Evolutionary conservation across 2,329 filamentous ascomycete species (phyloP), one percentile per base, ranked within the genome.

Genomic region (Clarireedia hainanense): DNA sequence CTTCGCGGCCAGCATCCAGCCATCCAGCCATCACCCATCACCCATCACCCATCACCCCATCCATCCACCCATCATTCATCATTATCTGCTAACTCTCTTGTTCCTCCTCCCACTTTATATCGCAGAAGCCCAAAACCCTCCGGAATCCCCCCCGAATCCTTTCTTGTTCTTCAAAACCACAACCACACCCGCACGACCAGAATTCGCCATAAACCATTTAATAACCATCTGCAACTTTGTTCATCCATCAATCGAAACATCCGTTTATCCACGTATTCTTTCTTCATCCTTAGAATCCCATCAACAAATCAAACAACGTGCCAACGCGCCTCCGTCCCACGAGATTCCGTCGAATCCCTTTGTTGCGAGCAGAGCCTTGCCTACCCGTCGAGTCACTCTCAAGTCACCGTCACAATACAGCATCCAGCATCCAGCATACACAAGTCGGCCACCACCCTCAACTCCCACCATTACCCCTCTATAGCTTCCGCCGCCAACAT

Each of bases 341-440:
- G 40, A 52, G 34, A 47, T 47, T 17, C 39, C 9, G 37, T 42
- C 37, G 45, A 51, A 43, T 51, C 23, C 50, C 50, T 52, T 52
- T 52, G 50, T 52, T 52, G 42, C 15, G 34, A 40, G 47, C 42
- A 52, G 34, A 47, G 42, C 50, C 50, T 52, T 52, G 39, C 50
- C 7, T 30, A 30, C 27, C 27, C 50, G 10, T 39, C 50, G 42
- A 42, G 10, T 52, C 50, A 39, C 50, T 47, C 6, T 23, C 50
- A 36, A 42, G 10, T 52, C 50, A 39, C 50, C 26, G 9, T 30
- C 50, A 36, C 30, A 51, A 30, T 26, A 36, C 26, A 30, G 43
- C 15, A 27, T 17, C 24, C 39, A 30, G 43, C 15, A 26, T 17
- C 24, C 39, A 20, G 36, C 50, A 27, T 17, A 30, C 37, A 40